These are phyloP conservation scores for Trichoderma orchidacearum DNA, from an alignment of 495 filamentous ascomycete genomes.

Conservation along the genomic window DNA sequence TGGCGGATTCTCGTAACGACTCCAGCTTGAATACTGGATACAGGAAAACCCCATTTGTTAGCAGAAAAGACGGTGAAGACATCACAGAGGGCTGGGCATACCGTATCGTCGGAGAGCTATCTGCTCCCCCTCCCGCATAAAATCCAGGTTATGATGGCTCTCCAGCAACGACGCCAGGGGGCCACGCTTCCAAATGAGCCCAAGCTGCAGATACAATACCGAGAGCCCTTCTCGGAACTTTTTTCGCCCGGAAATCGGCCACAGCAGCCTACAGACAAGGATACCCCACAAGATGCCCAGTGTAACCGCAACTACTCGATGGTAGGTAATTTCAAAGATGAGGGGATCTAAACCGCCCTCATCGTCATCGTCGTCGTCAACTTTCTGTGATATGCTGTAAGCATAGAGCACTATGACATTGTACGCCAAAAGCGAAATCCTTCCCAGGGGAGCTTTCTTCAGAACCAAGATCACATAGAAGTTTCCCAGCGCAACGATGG, in stretches of 20 bases:
- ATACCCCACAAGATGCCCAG: slow-evolving; percentile 86
- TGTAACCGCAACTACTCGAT: slow-evolving; percentile 79
- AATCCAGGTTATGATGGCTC: slow-evolving; percentile 39
- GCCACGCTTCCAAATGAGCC: slow-evolving; percentile 94
- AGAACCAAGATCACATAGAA: slow-evolving; percentile 80
- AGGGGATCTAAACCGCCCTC: slow-evolving; percentile 78
- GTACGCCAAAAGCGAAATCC: slow-evolving; percentile 89
- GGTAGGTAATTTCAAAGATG: slow-evolving; percentile 79
- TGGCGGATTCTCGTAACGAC: slow-evolving; percentile 55
- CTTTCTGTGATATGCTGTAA: slow-evolving; percentile 69
- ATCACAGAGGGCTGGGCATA: background rate
- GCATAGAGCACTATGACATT: slow-evolving; percentile 94
- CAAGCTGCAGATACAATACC: slow-evolving; percentile 83
- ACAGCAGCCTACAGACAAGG: slow-evolving; percentile 76
- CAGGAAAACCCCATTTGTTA: slow-evolving; percentile 19
- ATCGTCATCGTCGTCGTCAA: slow-evolving; percentile 65
- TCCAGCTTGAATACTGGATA: slow-evolving; percentile 45
- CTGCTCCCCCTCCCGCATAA: slow-evolving; percentile 76
- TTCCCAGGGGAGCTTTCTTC: slow-evolving; percentile 78
- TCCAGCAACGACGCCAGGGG: slow-evolving; percentile 60
- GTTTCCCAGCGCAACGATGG: slow-evolving; percentile 64
- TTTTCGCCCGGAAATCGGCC: slow-evolving; percentile 77
- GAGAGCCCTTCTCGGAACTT: slow-evolving; percentile 80
- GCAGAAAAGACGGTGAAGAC: background rate
- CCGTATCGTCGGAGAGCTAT: slow-evolving; percentile 43